Base-by-base conservation (phyloP, 2,329 filamentous ascomycete species). In the Ophiocordyceps camponoti-rufipedis region DNA sequence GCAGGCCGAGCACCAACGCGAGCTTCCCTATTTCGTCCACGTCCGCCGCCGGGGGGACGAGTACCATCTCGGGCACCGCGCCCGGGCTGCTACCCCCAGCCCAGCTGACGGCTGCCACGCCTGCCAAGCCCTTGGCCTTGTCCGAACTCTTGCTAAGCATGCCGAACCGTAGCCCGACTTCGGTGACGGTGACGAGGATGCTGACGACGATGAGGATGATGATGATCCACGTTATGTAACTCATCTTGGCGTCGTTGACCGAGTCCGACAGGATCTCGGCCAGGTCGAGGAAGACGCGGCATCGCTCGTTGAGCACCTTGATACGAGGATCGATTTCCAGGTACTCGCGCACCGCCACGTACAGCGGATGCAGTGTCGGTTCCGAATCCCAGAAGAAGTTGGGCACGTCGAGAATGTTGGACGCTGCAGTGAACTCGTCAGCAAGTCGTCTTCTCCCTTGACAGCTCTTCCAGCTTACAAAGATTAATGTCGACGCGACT, bases 381-480 rank as follows among this genome's bases (percentile, higher is more conserved):
- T 98, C 91, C 11, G 85, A 85, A 61, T 96, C 88, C 91, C 91
- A 98, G 72, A 96, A 94, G 72, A 95, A 95, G 60, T 89, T 93
- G 49, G 89, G 89, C 1, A 93, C 86, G 61, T 95, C 88, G 47
- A 95, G 81, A 60, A 95, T 89, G 58, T 96, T 96, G 18, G 85
- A 94, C 48, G 87, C 86, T 93, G 53, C 9, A 19, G 14, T 29
- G 16, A 6, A 2, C n/a, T 16, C 11, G 40, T 43, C n/a, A 43
- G 40, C 41, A 12, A 42, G 40, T 7, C n/a, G 2, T 41, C 16
- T 41, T 41, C 14, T 16, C 28, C 33, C 11, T 29, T 16, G 4
- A 2, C 32, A 16, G 13, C 28, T 11, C 14, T 31, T 28, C 16
- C 18, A 2, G 4, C 85, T 71, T 77, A 94, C 88, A 96, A 19